Evolutionary conservation across 306 rosid genomes (phyloP).

Genomic region (Morella rubra): DNA sequence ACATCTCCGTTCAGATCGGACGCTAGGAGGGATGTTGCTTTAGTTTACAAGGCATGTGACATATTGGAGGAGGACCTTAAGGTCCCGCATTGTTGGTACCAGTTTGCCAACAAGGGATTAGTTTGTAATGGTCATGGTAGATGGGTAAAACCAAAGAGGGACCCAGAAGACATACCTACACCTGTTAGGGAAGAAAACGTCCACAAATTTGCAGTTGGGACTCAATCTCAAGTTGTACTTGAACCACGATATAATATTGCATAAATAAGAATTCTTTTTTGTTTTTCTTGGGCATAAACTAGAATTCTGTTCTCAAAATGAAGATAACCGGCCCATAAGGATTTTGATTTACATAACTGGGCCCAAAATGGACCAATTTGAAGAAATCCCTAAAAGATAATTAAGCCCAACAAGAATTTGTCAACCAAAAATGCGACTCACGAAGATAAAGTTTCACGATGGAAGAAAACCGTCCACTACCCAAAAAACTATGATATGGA

Average conservation of each 20-base stretch:
- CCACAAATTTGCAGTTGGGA: conserved; percentile 22
- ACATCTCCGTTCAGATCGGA: conserved; percentile 36
- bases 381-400: too few species aligned
- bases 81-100: conserved; percentile 68
- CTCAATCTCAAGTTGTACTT: conserved; percentile 25
- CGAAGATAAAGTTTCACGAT: too few species aligned
- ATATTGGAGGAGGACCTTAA: conserved; percentile 60
- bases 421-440: too few species aligned
- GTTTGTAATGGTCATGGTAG: conserved; percentile 59
- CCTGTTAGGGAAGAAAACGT: conserved; percentile 33
- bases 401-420: too few species aligned
- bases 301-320: too few species aligned
- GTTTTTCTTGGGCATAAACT: too few species aligned
- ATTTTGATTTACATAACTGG: too few species aligned
- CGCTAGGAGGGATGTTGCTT: conserved; percentile 62
- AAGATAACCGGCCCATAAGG: too few species aligned
- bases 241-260: conserved; percentile 1
- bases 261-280: not conserved
- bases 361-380: too few species aligned
- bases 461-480: too few species aligned
- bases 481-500: too few species aligned
- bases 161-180: conserved; percentile 64
- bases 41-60: conserved; percentile 65
- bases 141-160: conserved; percentile 76
- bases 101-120: conserved; percentile 58